phyloP scores from a whole-genome alignment of 345 rosid genomes.

The Aethionema arabicum region DNA sequence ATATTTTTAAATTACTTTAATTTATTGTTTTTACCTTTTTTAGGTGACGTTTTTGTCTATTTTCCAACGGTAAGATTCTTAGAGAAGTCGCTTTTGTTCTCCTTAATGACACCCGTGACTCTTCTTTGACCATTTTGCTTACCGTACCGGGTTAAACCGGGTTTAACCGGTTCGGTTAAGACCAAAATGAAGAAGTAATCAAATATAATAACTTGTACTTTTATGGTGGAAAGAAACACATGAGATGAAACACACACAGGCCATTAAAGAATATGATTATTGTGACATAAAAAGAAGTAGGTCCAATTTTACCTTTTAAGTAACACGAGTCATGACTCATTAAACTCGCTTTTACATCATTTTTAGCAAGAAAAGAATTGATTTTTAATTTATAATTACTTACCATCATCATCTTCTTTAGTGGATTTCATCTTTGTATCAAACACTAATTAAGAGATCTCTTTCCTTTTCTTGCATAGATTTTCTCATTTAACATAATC shows the following conservation, averaged over 20 bases:
- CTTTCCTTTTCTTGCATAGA: not conserved
- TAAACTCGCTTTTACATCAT: conserved; percentile 28
- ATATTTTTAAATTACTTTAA: conserved; percentile 7
- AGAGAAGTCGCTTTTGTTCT: conserved; percentile 33
- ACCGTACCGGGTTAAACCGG: conserved; percentile 3
- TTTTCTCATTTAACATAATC: not conserved
- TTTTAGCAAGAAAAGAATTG: conserved; percentile 16
- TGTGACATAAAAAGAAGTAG: conserved; percentile 29
- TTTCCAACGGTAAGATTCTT: conserved; percentile 39
- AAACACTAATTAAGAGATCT: not conserved
- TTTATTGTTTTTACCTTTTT: conserved; percentile 18
- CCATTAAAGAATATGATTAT: conserved; percentile 22
- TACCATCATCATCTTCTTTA: conserved; percentile 9
- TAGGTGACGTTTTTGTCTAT: conserved; percentile 32
- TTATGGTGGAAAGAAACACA: conserved; percentile 29
- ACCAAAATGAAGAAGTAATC: not conserved
- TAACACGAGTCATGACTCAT: conserved; percentile 34
- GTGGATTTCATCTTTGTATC: conserved; percentile 24
- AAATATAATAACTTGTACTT: conserved; percentile 3
- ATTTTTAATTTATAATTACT: conserved; percentile 4
- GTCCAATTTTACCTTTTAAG: conserved; percentile 31
- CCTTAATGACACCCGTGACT: conserved; percentile 33
- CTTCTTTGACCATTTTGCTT: conserved; percentile 38
- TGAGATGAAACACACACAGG: conserved; percentile 11
- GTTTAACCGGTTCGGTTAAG: not conserved